Conservation (phyloP, 2,329 filamentous ascomycete genomes). For the Paecilomyces dactylethromorphus region DNA sequence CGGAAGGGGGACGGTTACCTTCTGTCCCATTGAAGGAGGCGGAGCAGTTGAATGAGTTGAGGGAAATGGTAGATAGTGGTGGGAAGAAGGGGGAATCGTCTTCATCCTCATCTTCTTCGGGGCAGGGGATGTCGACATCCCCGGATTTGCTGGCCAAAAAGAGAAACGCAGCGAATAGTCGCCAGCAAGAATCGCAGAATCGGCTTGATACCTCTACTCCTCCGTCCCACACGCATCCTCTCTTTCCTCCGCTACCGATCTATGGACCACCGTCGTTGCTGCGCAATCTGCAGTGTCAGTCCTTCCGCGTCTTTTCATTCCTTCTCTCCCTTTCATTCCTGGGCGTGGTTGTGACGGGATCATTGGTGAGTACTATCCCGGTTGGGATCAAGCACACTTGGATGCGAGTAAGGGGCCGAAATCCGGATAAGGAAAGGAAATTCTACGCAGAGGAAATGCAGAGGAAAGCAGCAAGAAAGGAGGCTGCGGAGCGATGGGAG, state of each 20-base stretch:
- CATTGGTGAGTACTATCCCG: slow-evolving; percentile 62
- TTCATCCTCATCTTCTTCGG: neutral
- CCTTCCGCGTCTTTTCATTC: slow-evolving; percentile 63
- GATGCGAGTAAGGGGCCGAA: slow-evolving; percentile 50
- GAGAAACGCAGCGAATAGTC: neutral
- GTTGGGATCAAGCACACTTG: slow-evolving; percentile 44
- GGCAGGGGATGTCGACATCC: neutral
- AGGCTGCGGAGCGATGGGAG: slow-evolving; percentile 59
- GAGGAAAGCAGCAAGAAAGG: slow-evolving; percentile 50
- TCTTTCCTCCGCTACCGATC: slow-evolving; percentile 77
- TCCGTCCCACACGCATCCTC: slow-evolving; percentile 64
- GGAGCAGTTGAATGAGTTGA: slow-evolving; percentile 55
- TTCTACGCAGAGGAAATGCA: slow-evolving; percentile 68
- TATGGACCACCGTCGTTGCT: slow-evolving; percentile 68
- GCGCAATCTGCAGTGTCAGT: slow-evolving; percentile 58
- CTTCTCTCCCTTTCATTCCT: slow-evolving; percentile 74
- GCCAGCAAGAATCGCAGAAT: neutral
- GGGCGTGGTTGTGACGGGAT: slow-evolving; percentile 65
- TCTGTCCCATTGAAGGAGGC: slow-evolving; percentile 65
- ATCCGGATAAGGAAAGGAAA: slow-evolving; percentile 56
- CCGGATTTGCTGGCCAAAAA: slow-evolving; percentile 2
- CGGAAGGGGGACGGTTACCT: slow-evolving; percentile 60
- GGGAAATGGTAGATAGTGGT: slow-evolving; percentile 12
- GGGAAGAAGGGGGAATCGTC: slow-evolving; percentile 1
- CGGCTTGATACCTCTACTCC: slow-evolving; percentile 39